These are phyloP conservation scores for Senna siamea DNA, from an alignment of 306 rosid genomes.

Conservation along the genomic window DNA sequence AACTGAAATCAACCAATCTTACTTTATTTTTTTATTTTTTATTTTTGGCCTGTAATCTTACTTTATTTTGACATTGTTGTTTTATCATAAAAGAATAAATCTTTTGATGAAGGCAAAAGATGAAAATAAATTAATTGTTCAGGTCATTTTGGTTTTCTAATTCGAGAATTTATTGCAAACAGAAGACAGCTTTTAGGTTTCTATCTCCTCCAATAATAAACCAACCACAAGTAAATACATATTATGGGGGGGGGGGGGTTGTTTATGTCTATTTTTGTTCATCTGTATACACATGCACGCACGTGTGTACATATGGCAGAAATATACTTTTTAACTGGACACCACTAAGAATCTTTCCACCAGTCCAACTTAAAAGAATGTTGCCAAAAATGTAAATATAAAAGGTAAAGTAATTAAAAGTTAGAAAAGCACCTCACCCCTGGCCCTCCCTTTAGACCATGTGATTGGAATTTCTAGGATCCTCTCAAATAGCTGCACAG, in stretches of 20 bases:
- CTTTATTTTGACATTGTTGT: too few species aligned
- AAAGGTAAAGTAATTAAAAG: conserved; percentile 29
- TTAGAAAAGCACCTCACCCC: conserved; percentile 93
- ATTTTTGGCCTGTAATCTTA: too few species aligned
- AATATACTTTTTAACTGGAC: conserved; percentile 7
- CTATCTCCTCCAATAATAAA: not conserved
- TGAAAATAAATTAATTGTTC: conserved; percentile 8
- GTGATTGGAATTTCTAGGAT: conserved; percentile 84
- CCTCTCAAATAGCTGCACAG: conserved; percentile 91
- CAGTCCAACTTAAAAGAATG: conserved; percentile 21
- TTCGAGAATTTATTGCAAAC: not conserved
- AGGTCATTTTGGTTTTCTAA: conserved; percentile 16
- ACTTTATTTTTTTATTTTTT: too few species aligned
- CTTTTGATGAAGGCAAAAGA: conserved; percentile 4
- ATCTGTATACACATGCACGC: not conserved
- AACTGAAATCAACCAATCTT: not conserved
- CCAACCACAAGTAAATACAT: not conserved
- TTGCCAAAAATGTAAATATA: conserved; percentile 22
- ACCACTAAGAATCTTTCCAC: conserved; percentile 8
- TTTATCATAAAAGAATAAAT: conserved; percentile 1
- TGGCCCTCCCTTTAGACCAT: conserved; percentile 91
- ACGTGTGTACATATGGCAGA: not conserved
- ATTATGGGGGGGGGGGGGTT: not conserved
- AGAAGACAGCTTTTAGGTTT: conserved; percentile 13
- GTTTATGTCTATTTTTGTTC: not conserved